A percentile compares a stretch with the other conserved stretches of the same genome.
Conservation (phyloP, 768 basidiomycete species). For the Ephemerocybe angulata region DNA sequence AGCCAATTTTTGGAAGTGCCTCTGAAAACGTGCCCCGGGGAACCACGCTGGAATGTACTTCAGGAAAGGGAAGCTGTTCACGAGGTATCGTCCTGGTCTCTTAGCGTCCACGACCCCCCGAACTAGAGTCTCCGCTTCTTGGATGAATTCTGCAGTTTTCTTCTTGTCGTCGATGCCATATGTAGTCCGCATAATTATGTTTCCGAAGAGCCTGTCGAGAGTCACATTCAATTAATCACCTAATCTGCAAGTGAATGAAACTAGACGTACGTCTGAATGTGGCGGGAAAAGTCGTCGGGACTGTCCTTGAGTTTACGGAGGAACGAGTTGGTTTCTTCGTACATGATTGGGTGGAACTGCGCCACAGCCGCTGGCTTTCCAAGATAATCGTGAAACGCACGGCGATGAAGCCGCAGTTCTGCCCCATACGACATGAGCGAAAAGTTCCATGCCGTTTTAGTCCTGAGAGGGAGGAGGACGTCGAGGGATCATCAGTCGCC, state of each 20-base stretch:
- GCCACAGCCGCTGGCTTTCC: slow-evolving; percentile 13
- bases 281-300: slow-evolving; percentile 21
- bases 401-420: slow-evolving; percentile 22
- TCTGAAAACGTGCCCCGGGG: slow-evolving; percentile 7
- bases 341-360: slow-evolving; percentile 15
- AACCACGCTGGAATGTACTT: slow-evolving; percentile 9
- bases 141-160: slow-evolving; percentile 1
- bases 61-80: slow-evolving; percentile 5
- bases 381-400: slow-evolving; percentile 25
- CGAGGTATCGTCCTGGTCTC: background rate
- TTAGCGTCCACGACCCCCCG: background rate
- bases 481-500: background rate
- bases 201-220: slow-evolving; percentile 2
- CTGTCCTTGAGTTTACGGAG: slow-evolving; percentile 24
- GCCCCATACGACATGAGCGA: slow-evolving; percentile 21
- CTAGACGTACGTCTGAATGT: slow-evolving; percentile 18
- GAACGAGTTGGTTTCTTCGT: slow-evolving; percentile 25
- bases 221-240: background rate
- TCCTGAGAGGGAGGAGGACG: background rate
- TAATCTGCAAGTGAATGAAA: background rate
- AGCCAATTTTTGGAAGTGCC: background rate
- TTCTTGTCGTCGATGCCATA: slow-evolving; percentile 7
- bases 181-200: slow-evolving; percentile 1
- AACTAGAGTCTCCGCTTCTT: too few species aligned
- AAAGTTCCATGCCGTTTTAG: slow-evolving; percentile 13